Evolutionary conservation across 495 filamentous ascomycete genomes (phyloP).

Genomic region (Penicillium cataractarum): DNA sequence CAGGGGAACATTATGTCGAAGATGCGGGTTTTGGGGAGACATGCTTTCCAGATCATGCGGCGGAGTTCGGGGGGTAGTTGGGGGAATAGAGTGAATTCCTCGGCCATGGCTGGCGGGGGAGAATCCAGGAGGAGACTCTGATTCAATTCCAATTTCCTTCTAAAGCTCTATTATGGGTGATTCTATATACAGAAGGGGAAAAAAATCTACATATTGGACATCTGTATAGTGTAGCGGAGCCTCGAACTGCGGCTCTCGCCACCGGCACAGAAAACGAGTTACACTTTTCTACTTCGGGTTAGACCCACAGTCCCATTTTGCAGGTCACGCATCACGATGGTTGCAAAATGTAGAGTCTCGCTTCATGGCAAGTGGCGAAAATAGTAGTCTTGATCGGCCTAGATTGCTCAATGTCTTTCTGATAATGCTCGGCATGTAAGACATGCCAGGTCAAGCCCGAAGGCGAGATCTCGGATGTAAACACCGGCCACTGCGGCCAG

Average conservation of each 20-base stretch:
- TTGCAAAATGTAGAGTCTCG: background rate
- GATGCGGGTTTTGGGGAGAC: background rate
- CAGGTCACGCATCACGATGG: background rate
- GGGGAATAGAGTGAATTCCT: background rate
- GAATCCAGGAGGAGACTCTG: background rate
- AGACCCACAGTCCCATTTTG: background rate
- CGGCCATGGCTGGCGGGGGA: background rate
- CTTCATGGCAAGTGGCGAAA: background rate
- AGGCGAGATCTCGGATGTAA: background rate
- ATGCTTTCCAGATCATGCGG: constrained; percentile 9
- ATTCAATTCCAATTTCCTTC: background rate
- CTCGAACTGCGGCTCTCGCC: background rate
- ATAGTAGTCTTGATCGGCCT: background rate
- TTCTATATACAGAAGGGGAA: background rate
- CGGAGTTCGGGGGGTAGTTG: background rate
- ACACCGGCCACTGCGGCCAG: background rate
- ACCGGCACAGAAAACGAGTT: background rate
- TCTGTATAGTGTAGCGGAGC: background rate
- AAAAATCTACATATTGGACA: background rate
- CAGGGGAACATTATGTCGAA: constrained; percentile 2
- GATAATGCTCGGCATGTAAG: background rate
- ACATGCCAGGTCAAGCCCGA: background rate
- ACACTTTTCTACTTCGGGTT: background rate
- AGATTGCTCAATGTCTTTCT: background rate
- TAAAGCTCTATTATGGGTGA: background rate